Conservation (phyloP, 192 early-diverging fungal genomes). For the Haplosporangium gracile region DNA sequence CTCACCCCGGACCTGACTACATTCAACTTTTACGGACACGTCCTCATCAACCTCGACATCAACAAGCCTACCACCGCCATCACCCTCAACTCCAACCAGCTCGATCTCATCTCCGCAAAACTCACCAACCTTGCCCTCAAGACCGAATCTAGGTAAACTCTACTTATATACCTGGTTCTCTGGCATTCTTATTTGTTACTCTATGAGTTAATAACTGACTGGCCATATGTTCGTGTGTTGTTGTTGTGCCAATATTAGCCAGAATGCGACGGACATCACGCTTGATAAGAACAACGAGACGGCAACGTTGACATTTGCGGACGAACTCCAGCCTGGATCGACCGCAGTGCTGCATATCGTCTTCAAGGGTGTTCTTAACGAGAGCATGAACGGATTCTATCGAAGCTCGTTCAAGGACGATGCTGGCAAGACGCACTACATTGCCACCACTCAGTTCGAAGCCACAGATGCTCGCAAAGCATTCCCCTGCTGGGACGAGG, state of each 20-base stretch:
- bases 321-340: slow-evolving; percentile 63
- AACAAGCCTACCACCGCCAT: slow-evolving; percentile 74
- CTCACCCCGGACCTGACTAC: slow-evolving; percentile 85
- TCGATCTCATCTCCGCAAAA: slow-evolving; percentile 72
- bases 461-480: slow-evolving; percentile 90
- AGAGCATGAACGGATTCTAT: slow-evolving; percentile 97
- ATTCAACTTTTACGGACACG: slow-evolving; percentile 81
- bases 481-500: slow-evolving; percentile 98
- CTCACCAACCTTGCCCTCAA: slow-evolving; percentile 60
- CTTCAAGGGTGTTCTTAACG: slow-evolving; percentile 79
- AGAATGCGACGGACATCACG: slow-evolving; percentile 59
- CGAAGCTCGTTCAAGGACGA: slow-evolving; percentile 74
- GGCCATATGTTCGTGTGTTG: background rate
- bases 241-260: slow-evolving; percentile 19
- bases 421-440: slow-evolving; percentile 66
- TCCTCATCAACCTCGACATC: slow-evolving; percentile 66
- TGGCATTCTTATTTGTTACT: background rate
- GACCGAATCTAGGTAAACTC: slow-evolving; percentile 64
- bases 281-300: slow-evolving; percentile 61
- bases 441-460: slow-evolving; percentile 97
- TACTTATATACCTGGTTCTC: background rate
- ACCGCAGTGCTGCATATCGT: slow-evolving; percentile 66
- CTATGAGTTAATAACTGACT: no score
- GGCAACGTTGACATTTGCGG: slow-evolving; percentile 71
- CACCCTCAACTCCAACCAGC: slow-evolving; percentile 75